Evolutionary conservation across 2,329 filamentous ascomycete genomes (phyloP).

Genomic region (Alternaria consortialis): DNA sequence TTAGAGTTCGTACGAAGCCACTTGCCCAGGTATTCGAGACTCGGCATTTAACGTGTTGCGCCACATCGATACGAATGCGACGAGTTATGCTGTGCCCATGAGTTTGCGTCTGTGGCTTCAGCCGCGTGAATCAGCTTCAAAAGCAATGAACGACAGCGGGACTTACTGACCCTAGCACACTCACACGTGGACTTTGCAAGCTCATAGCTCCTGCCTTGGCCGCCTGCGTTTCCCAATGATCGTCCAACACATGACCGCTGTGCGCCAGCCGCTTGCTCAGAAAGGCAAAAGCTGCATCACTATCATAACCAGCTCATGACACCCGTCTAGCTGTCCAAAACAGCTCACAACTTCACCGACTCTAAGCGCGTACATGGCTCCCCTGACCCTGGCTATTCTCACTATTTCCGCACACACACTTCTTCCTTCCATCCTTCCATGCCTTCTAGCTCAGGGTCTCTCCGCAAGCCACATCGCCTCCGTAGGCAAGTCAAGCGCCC

Average conservation of each 20-base stretch:
- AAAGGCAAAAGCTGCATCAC: slow-evolving; percentile 13
- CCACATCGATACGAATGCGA: slow-evolving; percentile 7
- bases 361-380: slow-evolving; percentile 3
- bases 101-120: slow-evolving; percentile 1
- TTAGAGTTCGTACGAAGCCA: slow-evolving; percentile 25
- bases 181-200: slow-evolving; percentile 5
- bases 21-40: slow-evolving; percentile 1
- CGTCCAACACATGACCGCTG: slow-evolving; percentile 13
- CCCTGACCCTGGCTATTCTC: not conserved
- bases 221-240: slow-evolving; percentile 12
- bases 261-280: slow-evolving; percentile 13
- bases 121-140: not conserved
- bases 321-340: slow-evolving; percentile 8
- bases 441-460: slow-evolving; percentile 22
- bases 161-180: slow-evolving; percentile 4
- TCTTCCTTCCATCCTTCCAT: slow-evolving; percentile 12
- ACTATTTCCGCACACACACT: slow-evolving; percentile 4
- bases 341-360: slow-evolving; percentile 16
- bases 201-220: slow-evolving; percentile 2
- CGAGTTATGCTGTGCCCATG: not conserved
- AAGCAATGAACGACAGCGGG: slow-evolving; percentile 6
- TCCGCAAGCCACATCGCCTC: slow-evolving; percentile 15
- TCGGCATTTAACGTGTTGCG: slow-evolving; percentile 6
- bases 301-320: slow-evolving; percentile 16
- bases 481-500: slow-evolving; percentile 20